A percentile compares a stretch with the other conserved stretches of the same genome.
Evolutionary conservation across 192 early-diverging fungal genomes (phyloP).

Genomic region (Coemansia aciculifera): DNA sequence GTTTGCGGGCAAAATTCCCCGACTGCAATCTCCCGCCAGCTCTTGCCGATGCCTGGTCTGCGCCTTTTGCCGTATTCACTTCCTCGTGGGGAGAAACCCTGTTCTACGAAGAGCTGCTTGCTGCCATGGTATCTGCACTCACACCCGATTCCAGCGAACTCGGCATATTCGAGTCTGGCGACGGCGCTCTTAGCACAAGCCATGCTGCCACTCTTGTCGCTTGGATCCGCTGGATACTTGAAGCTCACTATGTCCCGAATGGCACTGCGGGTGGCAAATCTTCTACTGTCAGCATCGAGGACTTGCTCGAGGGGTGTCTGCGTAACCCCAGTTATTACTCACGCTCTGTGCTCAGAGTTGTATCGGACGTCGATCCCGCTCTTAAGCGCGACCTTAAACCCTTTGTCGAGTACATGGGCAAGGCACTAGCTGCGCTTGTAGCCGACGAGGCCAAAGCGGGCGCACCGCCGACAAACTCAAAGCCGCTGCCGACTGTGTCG

Average conservation of each 20-base stretch:
- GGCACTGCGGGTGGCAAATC: not conserved
- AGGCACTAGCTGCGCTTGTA: conserved; percentile 47
- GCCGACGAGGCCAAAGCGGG: conserved; percentile 12
- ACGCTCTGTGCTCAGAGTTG: conserved; percentile 37
- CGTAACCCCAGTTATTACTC: conserved; percentile 60
- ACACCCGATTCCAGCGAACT: conserved; percentile 19
- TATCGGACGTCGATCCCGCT: conserved; percentile 27
- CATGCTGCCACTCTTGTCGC: conserved; percentile 60
- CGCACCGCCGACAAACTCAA: not conserved
- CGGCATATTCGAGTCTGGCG: conserved; percentile 31
- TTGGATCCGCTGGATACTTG: conserved; percentile 60
- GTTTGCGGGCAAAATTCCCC: conserved; percentile 44
- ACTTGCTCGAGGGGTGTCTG: conserved; percentile 62
- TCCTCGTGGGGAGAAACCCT: conserved; percentile 40
- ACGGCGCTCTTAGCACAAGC: conserved; percentile 37
- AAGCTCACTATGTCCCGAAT: conserved; percentile 22
- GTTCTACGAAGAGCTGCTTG: conserved; percentile 43
- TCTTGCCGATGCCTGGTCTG: conserved; percentile 46
- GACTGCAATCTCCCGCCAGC: conserved; percentile 44
- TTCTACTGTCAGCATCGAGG: conserved; percentile 41
- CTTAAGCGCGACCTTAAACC: conserved; percentile 42
- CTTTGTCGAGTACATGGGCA: conserved; percentile 55
- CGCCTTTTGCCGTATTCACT: conserved; percentile 45
- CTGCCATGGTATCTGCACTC: conserved; percentile 31
- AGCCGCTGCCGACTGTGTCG: not conserved